These are phyloP conservation scores for Pseudogymnoascus sp. DNA, from an alignment of 2,329 filamentous ascomycete genomes.

Conservation along the genomic window DNA sequence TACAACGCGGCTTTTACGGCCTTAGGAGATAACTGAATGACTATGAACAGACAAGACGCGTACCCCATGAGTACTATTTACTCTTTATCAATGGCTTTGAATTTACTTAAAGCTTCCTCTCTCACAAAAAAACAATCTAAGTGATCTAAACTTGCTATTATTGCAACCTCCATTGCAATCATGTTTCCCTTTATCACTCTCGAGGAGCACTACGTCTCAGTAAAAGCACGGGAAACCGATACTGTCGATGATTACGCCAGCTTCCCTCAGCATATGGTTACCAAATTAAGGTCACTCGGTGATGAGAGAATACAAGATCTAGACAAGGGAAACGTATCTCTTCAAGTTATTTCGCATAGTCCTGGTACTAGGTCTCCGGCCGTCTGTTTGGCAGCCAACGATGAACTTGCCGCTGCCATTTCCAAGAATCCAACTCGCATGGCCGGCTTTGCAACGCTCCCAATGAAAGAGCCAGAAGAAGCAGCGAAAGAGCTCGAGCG, in stretches of 20 bases:
- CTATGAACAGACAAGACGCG: neutral
- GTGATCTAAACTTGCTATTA: neutral
- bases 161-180: neutral
- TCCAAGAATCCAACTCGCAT: slow-evolving; percentile 31
- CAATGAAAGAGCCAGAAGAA: slow-evolving; percentile 31
- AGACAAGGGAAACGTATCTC: slow-evolving; percentile 23
- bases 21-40: neutral
- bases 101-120: neutral
- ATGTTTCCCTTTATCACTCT: slow-evolving; percentile 32
- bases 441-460: slow-evolving; percentile 37
- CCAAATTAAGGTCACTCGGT: slow-evolving; percentile 24
- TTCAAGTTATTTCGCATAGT: slow-evolving; percentile 25
- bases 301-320: slow-evolving; percentile 20
- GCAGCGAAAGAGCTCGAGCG: slow-evolving; percentile 32
- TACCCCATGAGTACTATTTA: neutral
- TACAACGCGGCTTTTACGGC: neutral
- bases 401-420: slow-evolving; percentile 29
- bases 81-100: neutral
- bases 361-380: slow-evolving; percentile 14
- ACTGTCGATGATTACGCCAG: slow-evolving; percentile 18
- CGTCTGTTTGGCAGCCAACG: slow-evolving; percentile 25
- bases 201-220: slow-evolving; percentile 34
- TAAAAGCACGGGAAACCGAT: slow-evolving; percentile 12
- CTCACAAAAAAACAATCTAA: neutral
- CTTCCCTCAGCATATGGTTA: slow-evolving; percentile 21